Conservation (phyloP, 768 basidiomycete species). For the Coprinopsis strossmayeri region DNA sequence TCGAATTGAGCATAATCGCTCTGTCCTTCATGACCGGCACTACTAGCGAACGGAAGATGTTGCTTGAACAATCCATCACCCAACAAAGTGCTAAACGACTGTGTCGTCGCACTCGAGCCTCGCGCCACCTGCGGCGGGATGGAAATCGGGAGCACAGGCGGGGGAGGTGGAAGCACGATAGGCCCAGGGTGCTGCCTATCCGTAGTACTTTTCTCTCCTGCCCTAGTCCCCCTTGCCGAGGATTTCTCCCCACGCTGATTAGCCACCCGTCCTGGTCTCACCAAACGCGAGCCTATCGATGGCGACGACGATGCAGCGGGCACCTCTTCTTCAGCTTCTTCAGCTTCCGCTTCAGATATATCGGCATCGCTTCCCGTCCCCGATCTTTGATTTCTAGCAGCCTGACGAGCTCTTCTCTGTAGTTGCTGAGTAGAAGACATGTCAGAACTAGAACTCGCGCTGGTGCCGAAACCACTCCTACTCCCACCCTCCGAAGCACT, state of each 20-base stretch:
- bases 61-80: conserved; percentile 7
- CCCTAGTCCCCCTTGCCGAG: neutral
- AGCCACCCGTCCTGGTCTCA: neutral
- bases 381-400: neutral
- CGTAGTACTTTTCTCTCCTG: conserved; percentile 4
- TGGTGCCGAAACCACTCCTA: neutral
- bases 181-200: conserved; percentile 57
- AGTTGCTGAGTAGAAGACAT: neutral
- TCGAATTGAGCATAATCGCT: conserved; percentile 1
- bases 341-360: neutral
- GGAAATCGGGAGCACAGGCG: conserved; percentile 13
- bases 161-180: conserved; percentile 61
- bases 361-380: conserved; percentile 2
- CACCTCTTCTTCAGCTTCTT: neutral
- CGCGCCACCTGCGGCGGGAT: neutral
- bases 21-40: neutral
- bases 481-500: conserved; percentile 8
- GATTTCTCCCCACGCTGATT: neutral
- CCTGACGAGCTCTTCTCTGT: neutral
- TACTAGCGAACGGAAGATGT: conserved; percentile 6
- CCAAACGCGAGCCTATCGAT: neutral
- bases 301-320: neutral
- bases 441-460: conserved; percentile 1
- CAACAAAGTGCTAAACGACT: neutral
- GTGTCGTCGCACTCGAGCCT: neutral